Percentiles rank a stretch among this genome's conserved stretches.
phyloP scores from a whole-genome alignment of 257 asterid genomes.

The Solanum bukasovii region DNA sequence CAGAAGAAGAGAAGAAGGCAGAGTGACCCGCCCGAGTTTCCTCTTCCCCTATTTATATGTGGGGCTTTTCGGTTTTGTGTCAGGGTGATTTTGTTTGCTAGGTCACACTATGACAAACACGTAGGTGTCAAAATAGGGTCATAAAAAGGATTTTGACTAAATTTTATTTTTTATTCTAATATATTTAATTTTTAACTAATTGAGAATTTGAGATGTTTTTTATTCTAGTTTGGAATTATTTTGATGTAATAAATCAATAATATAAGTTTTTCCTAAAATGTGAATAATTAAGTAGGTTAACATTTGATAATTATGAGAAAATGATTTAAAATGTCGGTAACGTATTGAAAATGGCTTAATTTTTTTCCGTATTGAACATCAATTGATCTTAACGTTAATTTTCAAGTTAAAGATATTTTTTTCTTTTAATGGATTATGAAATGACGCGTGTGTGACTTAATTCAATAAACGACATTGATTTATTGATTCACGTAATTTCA shows the following conservation, averaged over 20 bases:
- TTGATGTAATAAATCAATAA: neutral
- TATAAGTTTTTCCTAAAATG: neutral
- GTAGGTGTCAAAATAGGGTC: neutral
- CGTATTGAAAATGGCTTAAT: neutral
- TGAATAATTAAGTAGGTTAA: neutral
- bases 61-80: neutral
- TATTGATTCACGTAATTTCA: rapidly evolving
- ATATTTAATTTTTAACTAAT: neutral
- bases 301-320: neutral
- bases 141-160: neutral
- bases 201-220: neutral
- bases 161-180: neutral
- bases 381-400: neutral
- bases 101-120: neutral
- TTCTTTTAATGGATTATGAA: neutral
- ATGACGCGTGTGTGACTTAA: neutral
- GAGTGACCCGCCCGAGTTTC: neutral
- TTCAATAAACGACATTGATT: neutral
- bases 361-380: no score
- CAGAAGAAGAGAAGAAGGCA: neutral
- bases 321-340: neutral
- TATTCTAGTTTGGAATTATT: neutral
- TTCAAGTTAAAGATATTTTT: neutral
- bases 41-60: neutral
- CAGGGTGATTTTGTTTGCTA: neutral